phyloP scores from a whole-genome alignment of 2,329 filamentous ascomycete genomes.

The Ceratocystis huliohia region DNA sequence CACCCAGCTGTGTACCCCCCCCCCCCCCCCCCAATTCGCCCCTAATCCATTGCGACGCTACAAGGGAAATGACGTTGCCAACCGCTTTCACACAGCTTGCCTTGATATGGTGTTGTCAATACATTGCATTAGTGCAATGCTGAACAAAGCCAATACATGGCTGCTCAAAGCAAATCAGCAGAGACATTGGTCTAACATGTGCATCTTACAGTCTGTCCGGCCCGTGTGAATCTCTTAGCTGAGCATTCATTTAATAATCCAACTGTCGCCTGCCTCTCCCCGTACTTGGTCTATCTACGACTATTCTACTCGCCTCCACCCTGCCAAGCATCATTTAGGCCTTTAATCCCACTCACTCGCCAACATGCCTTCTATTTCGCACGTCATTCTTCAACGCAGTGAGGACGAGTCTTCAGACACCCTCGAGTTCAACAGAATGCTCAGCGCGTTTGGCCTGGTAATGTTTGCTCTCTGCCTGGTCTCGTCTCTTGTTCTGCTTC shows the following conservation, averaged over 20 bases:
- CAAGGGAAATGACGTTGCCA: background rate
- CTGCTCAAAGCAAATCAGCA: background rate
- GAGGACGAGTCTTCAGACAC: constrained; percentile 40
- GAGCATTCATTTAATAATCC: constrained; percentile 19
- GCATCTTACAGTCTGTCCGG: background rate
- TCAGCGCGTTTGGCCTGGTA: constrained; percentile 65
- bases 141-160: background rate
- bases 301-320: background rate
- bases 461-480: constrained; percentile 58
- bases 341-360: background rate
- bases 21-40: background rate
- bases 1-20: background rate
- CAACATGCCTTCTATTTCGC: constrained; percentile 20
- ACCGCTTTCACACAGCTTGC: background rate
- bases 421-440: constrained; percentile 59
- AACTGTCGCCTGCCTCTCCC: constrained; percentile 1
- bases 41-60: background rate
- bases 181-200: constrained; percentile 12
- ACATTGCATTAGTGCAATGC: constrained; percentile 15
- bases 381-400: constrained; percentile 19
- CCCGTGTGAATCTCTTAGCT: constrained; percentile 19
- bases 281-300: background rate
- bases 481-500: constrained; percentile 57
- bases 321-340: background rate
- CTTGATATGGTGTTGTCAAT: constrained; percentile 9